Conservation (phyloP, 2,329 filamentous ascomycete genomes). For the Pseudonectria foliicola region DNA sequence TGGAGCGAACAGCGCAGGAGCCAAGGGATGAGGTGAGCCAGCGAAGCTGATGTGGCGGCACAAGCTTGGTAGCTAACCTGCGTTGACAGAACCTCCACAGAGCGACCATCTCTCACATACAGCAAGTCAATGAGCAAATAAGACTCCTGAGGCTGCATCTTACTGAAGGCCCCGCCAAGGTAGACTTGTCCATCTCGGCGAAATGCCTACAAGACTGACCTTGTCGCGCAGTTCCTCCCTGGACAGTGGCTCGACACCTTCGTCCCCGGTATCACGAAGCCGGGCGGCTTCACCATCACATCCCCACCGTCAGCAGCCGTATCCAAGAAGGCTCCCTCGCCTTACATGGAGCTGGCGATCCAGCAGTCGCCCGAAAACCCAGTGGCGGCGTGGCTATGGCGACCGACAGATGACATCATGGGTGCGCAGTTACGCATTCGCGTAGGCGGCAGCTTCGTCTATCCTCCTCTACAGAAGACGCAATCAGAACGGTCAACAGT, state of each 20-base stretch:
- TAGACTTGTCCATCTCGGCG: slow-evolving; percentile 23
- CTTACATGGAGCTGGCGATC: slow-evolving; percentile 71
- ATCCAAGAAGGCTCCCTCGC: slow-evolving; percentile 10
- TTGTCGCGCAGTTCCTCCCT: slow-evolving; percentile 54
- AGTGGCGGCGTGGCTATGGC: slow-evolving; percentile 72
- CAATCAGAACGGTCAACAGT: slow-evolving; percentile 36
- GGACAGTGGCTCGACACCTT: slow-evolving; percentile 88
- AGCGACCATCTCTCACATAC: slow-evolving; percentile 54
- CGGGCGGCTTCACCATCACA: slow-evolving; percentile 84
- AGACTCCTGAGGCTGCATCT: slow-evolving; percentile 61
- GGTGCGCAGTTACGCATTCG: slow-evolving; percentile 56
- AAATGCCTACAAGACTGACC: not conserved
- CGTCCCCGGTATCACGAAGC: slow-evolving; percentile 59
- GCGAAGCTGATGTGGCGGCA: not conserved
- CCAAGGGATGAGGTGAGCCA: slow-evolving; percentile 53
- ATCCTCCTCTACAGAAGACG: slow-evolving; percentile 59
- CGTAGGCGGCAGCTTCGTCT: slow-evolving; percentile 75
- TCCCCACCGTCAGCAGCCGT: slow-evolving; percentile 58
- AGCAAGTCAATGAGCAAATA: slow-evolving; percentile 58
- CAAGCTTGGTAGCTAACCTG: not conserved
- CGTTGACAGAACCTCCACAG: slow-evolving; percentile 44
- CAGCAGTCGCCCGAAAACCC: slow-evolving; percentile 65
- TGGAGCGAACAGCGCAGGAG: slow-evolving; percentile 50
- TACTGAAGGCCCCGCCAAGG: slow-evolving; percentile 39
- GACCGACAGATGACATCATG: slow-evolving; percentile 45